Conservation (phyloP, 129 eudicot species). For the Artemisia tridentata region DNA sequence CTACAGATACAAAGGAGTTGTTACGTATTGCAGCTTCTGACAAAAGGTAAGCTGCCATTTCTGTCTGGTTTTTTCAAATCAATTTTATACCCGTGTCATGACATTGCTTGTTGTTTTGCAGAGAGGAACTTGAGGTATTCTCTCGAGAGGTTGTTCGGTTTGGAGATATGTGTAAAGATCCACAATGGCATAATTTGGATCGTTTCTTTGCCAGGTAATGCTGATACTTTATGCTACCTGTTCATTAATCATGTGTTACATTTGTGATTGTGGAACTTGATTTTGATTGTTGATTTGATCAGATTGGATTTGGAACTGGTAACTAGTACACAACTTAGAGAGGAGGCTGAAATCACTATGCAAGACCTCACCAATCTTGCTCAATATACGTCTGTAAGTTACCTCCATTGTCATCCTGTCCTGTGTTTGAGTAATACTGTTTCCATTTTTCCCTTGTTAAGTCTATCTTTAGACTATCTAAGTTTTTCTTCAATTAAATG, state of each 20-base stretch:
- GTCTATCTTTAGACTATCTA: background rate
- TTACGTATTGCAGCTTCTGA: conserved; percentile 85
- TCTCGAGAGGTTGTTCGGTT: conserved; percentile 90
- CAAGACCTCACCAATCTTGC: conserved; percentile 71
- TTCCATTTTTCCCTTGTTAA: background rate
- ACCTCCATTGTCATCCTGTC: background rate
- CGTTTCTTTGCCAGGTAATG: conserved; percentile 77
- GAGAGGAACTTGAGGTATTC: conserved; percentile 85
- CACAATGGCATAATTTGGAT: conserved; percentile 90
- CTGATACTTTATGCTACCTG: conserved; percentile 11
- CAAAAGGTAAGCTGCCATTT: conserved; percentile 56
- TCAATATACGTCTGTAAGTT: conserved; percentile 89
- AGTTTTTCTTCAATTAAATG: conserved; percentile 8
- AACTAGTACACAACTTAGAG: conserved; percentile 48
- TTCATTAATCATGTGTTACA: conserved; percentile 11
- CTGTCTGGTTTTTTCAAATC: background rate
- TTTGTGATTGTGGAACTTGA: conserved; percentile 8
- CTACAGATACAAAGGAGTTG: conserved; percentile 74
- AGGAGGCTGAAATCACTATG: conserved; percentile 76
- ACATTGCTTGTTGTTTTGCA: conserved; percentile 23
- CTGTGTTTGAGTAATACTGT: background rate
- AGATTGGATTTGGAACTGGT: conserved; percentile 70
- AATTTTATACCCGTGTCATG: background rate
- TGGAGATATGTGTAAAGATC: conserved; percentile 89
- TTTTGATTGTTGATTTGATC: conserved; percentile 31